Evolutionary conservation across 2,329 filamentous ascomycete genomes (phyloP).

Genomic region (Dothidotthia symphoricarpi): DNA sequence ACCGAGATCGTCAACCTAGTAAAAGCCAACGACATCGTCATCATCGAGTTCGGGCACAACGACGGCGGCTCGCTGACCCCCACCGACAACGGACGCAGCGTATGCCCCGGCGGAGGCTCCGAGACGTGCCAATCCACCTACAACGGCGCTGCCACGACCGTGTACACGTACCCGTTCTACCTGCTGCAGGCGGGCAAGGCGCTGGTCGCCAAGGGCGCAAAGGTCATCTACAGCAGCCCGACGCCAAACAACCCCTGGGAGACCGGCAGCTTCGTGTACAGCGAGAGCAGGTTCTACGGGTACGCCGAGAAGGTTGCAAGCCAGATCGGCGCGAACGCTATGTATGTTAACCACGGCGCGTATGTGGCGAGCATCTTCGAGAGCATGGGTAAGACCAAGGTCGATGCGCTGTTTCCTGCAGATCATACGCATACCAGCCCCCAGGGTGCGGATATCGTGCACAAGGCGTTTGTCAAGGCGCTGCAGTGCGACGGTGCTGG

Average conservation of each 20-base stretch:
- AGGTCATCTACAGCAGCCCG: slow-evolving; percentile 58
- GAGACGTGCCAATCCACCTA: slow-evolving; percentile 57
- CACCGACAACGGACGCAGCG: slow-evolving; percentile 61
- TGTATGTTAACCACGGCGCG: slow-evolving; percentile 60
- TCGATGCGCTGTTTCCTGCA: slow-evolving; percentile 56
- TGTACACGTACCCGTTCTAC: slow-evolving; percentile 62
- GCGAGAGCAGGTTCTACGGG: slow-evolving; percentile 55
- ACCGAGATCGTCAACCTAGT: slow-evolving; percentile 55
- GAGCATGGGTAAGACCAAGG: slow-evolving; percentile 49
- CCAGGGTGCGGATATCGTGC: slow-evolving; percentile 55
- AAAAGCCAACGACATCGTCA: slow-evolving; percentile 60
- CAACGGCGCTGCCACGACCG: slow-evolving; percentile 53
- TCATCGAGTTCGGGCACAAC: slow-evolving; percentile 73
- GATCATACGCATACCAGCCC: slow-evolving; percentile 64
- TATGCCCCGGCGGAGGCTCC: slow-evolving; percentile 55
- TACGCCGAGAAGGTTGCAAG: slow-evolving; percentile 52
- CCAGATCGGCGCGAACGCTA: slow-evolving; percentile 46
- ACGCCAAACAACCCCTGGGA: slow-evolving; percentile 66
- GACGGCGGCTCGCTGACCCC: slow-evolving; percentile 59
- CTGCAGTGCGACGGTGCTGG: slow-evolving; percentile 51
- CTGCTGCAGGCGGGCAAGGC: slow-evolving; percentile 56
- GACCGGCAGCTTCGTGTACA: slow-evolving; percentile 52
- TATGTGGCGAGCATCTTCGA: slow-evolving; percentile 57
- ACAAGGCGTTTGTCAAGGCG: slow-evolving; percentile 60
- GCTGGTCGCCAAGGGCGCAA: slow-evolving; percentile 57